phyloP scores from a whole-genome alignment of 2,329 filamentous ascomycete genomes.

The Epichloe bromicola region DNA sequence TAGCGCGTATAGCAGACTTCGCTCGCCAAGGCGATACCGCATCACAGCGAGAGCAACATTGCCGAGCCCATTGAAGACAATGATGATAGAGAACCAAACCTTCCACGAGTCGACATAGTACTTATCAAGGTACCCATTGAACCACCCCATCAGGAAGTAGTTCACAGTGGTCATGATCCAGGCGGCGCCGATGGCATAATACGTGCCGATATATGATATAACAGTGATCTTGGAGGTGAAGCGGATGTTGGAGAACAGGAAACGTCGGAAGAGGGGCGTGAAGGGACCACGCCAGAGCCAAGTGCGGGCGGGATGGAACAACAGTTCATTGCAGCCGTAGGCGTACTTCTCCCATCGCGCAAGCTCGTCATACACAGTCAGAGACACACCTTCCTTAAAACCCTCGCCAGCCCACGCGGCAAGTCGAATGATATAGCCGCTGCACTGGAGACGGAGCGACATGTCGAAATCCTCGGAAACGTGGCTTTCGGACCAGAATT shows the following conservation, averaged over 20 bases:
- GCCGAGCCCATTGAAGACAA: constrained; percentile 64
- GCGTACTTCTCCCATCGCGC: constrained; percentile 82
- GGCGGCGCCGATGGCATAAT: constrained; percentile 65
- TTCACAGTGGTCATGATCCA: constrained; percentile 63
- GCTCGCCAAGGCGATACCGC: constrained; percentile 58
- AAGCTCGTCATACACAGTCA: constrained; percentile 75
- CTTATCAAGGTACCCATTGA: constrained; percentile 64
- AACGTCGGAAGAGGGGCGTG: constrained; percentile 63
- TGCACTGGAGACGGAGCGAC: constrained; percentile 62
- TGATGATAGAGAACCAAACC: constrained; percentile 68
- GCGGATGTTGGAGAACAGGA: constrained; percentile 60
- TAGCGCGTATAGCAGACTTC: constrained; percentile 41
- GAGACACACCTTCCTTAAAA: constrained; percentile 72
- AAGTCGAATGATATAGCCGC: constrained; percentile 59
- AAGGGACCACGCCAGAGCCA: constrained; percentile 66
- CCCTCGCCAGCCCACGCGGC: constrained; percentile 62
- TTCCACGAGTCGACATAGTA: constrained; percentile 71
- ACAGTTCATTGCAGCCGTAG: constrained; percentile 69
- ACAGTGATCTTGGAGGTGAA: constrained; percentile 66
- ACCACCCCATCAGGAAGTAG: constrained; percentile 67
- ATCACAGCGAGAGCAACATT: constrained; percentile 60
- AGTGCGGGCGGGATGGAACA: constrained; percentile 64
- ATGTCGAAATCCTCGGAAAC: constrained; percentile 76
- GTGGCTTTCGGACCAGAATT: constrained; percentile 71
- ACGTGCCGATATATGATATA: constrained; percentile 65